These are phyloP conservation scores for Graphiopsis chlorocephala DNA, from an alignment of 2,329 filamentous ascomycete species.

Conservation along the genomic window DNA sequence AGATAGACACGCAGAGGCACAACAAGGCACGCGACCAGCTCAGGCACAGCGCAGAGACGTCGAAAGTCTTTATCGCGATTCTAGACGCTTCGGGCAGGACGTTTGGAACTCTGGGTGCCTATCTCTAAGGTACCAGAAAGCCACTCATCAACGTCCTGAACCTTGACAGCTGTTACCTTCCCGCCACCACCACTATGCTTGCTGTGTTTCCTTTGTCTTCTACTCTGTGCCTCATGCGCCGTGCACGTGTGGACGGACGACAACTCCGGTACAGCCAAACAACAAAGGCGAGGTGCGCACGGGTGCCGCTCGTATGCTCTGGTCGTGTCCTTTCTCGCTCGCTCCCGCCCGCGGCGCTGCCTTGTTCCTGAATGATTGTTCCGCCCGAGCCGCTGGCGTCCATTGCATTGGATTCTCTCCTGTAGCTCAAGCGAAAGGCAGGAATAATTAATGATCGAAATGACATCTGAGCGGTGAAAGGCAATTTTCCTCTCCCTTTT, in stretches of 20 bases:
- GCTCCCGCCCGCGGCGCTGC: background rate
- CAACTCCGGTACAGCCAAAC: conserved; percentile 3
- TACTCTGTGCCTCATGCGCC: background rate
- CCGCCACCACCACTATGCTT: conserved; percentile 1
- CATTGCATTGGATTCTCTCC: background rate
- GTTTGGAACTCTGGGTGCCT: background rate
- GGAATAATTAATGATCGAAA: background rate
- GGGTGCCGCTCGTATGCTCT: background rate
- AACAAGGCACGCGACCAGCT: conserved; percentile 8
- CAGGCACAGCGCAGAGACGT: background rate
- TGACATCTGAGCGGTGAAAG: conserved; percentile 7
- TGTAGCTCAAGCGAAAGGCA: conserved; percentile 5
- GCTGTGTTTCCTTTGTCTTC: background rate
- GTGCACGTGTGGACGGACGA: background rate
- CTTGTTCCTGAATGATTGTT: conserved; percentile 6
- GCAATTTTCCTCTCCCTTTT: background rate
- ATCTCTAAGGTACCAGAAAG: background rate
- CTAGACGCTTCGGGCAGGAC: conserved; percentile 5
- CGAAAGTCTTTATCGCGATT: conserved; percentile 3
- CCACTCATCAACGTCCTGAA: background rate
- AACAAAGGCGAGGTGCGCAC: conserved; percentile 5
- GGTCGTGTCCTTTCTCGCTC: background rate
- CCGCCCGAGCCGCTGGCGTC: background rate
- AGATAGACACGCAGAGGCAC: background rate
- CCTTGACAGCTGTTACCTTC: conserved; percentile 2